A percentile compares a stretch with the other conserved stretches of the same genome.
Evolutionary conservation across 2,329 filamentous ascomycete species (phyloP).

Genomic region (Pseudogymnoascus sp.): DNA sequence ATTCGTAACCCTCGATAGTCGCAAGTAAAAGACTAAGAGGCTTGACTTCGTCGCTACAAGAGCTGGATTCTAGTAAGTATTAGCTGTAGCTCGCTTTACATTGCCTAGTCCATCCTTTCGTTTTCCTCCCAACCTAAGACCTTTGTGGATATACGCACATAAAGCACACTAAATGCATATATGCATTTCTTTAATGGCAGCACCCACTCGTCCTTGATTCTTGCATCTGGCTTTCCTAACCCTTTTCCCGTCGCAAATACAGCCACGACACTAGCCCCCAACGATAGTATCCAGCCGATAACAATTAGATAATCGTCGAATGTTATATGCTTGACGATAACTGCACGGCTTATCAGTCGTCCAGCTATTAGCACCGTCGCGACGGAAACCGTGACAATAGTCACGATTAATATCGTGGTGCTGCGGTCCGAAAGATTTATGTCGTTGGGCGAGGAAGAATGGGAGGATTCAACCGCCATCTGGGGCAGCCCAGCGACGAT

Average conservation of each 20-base stretch:
- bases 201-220: slow-evolving; percentile 45
- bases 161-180: slow-evolving; percentile 55
- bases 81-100: slow-evolving; percentile 2
- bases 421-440: background rate
- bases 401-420: background rate
- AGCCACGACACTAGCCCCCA: slow-evolving; percentile 59
- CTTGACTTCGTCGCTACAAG: slow-evolving; percentile 86
- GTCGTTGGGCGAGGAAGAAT: background rate
- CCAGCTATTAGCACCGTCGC: background rate
- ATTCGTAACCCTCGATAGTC: slow-evolving; percentile 61
- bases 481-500: background rate
- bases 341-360: background rate
- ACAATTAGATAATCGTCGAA: slow-evolving; percentile 76
- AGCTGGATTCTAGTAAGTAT: slow-evolving; percentile 60
- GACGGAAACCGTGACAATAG: background rate
- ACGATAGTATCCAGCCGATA: slow-evolving; percentile 64
- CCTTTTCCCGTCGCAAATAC: slow-evolving; percentile 55
- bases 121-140: background rate
- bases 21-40: slow-evolving; percentile 78
- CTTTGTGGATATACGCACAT: slow-evolving; percentile 34
- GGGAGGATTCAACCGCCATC: background rate
- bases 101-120: background rate
- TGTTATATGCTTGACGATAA: slow-evolving; percentile 26
- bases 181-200: slow-evolving; percentile 47
- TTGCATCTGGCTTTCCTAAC: slow-evolving; percentile 55